Percentiles rank a stretch among this genome's conserved stretches.
phyloP scores from a whole-genome alignment of 371 early-diverging fungal species.

The Mortierella sp. region DNA sequence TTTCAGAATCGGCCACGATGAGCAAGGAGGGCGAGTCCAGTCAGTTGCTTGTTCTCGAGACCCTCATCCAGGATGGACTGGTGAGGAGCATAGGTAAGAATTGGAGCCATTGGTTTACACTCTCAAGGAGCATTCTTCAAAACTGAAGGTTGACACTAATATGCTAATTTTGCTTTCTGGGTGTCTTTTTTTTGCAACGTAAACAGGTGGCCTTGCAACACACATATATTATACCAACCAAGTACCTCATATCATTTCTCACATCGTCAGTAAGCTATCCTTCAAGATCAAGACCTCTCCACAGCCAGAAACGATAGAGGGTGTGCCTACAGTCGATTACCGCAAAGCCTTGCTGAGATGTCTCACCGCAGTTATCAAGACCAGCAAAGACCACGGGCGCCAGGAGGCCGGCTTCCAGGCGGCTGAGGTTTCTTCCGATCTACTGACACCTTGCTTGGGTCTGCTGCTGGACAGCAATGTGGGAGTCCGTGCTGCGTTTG shows the following conservation, averaged over 20 bases:
- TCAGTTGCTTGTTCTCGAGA: slow-evolving; percentile 50
- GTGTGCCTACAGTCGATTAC: slow-evolving; percentile 58
- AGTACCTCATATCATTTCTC: slow-evolving; percentile 81
- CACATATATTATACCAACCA: slow-evolving; percentile 89
- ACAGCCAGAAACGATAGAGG: slow-evolving; percentile 55
- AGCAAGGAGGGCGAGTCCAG: slow-evolving; percentile 53
- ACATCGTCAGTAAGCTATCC: slow-evolving; percentile 73
- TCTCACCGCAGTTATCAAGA: slow-evolving; percentile 55
- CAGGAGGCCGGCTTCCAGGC: slow-evolving; percentile 31
- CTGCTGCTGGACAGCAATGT: slow-evolving; percentile 57
- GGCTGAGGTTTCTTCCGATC: slow-evolving; percentile 49
- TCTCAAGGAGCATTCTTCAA: no score
- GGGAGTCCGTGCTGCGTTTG: slow-evolving; percentile 53
- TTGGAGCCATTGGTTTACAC: no score
- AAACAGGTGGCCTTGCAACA: slow-evolving; percentile 76
- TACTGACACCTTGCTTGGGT: slow-evolving; percentile 60
- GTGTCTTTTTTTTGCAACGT: neutral
- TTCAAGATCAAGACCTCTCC: slow-evolving; percentile 54
- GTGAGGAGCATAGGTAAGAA: slow-evolving; percentile 64
- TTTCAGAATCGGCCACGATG: slow-evolving; percentile 37
- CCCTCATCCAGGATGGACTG: slow-evolving; percentile 63
- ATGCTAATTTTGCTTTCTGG: no score
- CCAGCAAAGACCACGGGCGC: slow-evolving; percentile 44
- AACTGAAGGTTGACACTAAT: no score
- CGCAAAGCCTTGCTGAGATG: slow-evolving; percentile 61